These are phyloP conservation scores for Plantago ovata DNA, from an alignment of 257 asterid genomes.

Conservation along the genomic window DNA sequence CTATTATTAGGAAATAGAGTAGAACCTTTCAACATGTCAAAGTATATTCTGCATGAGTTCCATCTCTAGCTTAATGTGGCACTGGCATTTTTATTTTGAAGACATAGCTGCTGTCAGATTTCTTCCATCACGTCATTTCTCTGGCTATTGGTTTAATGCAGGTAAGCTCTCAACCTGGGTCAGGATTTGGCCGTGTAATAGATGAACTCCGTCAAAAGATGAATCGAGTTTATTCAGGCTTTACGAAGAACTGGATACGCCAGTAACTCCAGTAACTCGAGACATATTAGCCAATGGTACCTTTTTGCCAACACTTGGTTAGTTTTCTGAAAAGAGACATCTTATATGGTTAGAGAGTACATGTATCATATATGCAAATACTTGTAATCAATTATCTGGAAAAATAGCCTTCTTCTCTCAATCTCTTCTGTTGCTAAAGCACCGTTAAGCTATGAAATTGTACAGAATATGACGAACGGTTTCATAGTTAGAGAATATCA, in stretches of 20 bases:
- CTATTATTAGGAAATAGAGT: no score
- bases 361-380: slow-evolving; percentile 11
- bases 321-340: slow-evolving; percentile 30
- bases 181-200: slow-evolving; percentile 56
- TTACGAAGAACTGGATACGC: slow-evolving; percentile 56
- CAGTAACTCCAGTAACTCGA: slow-evolving; percentile 41
- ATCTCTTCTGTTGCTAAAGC: slow-evolving; percentile 28
- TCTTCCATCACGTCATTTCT: neutral
- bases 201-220: slow-evolving; percentile 53
- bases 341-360: slow-evolving; percentile 9
- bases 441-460: slow-evolving; percentile 85
- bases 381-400: neutral
- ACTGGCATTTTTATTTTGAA: neutral
- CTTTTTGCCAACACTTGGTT: slow-evolving; percentile 59
- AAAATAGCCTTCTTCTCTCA: neutral
- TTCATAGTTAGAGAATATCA: slow-evolving; percentile 59
- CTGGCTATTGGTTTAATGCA: slow-evolving; percentile 51
- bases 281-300: slow-evolving; percentile 29
- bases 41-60: neutral
- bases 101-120: no score
- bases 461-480: slow-evolving; percentile 56
- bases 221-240: slow-evolving; percentile 49
- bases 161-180: slow-evolving; percentile 74
- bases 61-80: neutral
- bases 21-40: no score